Evolutionary conservation across 768 basidiomycete species (phyloP), one percentile per base, ranked within the genome.

Genomic region (Plicaturopsis crispa): DNA sequence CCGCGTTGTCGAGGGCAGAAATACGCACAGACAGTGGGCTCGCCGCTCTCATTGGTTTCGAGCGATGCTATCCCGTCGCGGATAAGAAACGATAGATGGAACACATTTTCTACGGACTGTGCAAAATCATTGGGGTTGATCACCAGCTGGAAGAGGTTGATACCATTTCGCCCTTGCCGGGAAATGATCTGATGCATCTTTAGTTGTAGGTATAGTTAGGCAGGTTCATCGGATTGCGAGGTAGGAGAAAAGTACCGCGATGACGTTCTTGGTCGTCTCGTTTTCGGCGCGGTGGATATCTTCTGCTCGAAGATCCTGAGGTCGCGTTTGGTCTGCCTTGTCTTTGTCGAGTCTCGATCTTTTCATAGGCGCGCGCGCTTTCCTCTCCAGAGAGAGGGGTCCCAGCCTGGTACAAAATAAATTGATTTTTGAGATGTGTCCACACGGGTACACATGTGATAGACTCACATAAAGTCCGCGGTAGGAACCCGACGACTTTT

Each of bases 31-130:
- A 93, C 76, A 14, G 79, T 55, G 5, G 88, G 83, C 48, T 87
- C 80, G 1, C 80, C 84, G 1, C 83, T 67, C 6, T 75, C 66
- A 23, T 72, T 64, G 5, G 73, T 71, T 46, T 90, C 82, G 20
- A 88, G 66, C 8, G 82, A 80, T 41, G 80, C 86, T 50, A 77
- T 74, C 2, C 84, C 90, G 45, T 93, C 87, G 21, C 85, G 74
- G 33, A 96, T 84, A 44, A 96, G 70, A 63, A 99, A 98, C 0
- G 89, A 90, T 2, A 94, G 70, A 52, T 96, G 91, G 57, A 99
- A 98, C 18, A 94, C 67, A 56, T 99, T 99, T 62, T 99, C 96
- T 11, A 98, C 90, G 0, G 87, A 89, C 54, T 99, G 94, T 0
- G 83, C 84, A 53, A 89, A 99, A 49, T 85, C 80, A 20, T 81